Conservation (phyloP, 768 basidiomycete genomes). For the Russula sp. region DNA sequence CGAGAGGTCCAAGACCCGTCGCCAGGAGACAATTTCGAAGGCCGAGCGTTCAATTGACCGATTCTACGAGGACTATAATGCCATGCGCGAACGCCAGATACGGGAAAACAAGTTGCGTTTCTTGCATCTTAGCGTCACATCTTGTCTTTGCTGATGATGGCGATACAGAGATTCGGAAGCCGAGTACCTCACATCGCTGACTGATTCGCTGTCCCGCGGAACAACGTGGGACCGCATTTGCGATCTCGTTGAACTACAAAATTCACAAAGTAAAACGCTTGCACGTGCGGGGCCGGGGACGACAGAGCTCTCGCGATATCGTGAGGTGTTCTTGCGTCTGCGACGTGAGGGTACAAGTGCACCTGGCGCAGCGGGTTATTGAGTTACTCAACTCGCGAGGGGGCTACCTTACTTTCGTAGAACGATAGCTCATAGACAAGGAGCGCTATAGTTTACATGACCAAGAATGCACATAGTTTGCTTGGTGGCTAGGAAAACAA, state of each 20-base stretch:
- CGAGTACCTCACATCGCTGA: slow-evolving; percentile 64
- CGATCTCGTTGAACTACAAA: slow-evolving; percentile 77
- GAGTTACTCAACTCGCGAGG: background rate
- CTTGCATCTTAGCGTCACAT: slow-evolving; percentile 25
- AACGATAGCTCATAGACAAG: background rate
- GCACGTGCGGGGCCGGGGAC: slow-evolving; percentile 81
- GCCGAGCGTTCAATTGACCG: slow-evolving; percentile 85
- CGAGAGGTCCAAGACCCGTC: slow-evolving; percentile 64
- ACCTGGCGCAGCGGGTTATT: slow-evolving; percentile 92
- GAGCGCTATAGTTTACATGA: background rate
- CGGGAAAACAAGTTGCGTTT: slow-evolving; percentile 90
- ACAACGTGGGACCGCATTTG: slow-evolving; percentile 97
- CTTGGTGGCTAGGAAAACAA: background rate
- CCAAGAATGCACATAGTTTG: background rate
- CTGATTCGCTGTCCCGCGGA: slow-evolving; percentile 72
- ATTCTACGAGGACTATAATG: slow-evolving; percentile 83
- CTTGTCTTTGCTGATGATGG: background rate
- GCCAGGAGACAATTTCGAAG: slow-evolving; percentile 74
- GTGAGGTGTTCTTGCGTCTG: slow-evolving; percentile 84
- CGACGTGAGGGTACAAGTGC: slow-evolving; percentile 87
- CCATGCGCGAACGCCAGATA: slow-evolving; percentile 85
- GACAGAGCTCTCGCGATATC: slow-evolving; percentile 83
- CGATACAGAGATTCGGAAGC: slow-evolving; percentile 73
- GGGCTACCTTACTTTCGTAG: background rate
- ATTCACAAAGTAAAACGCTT: slow-evolving; percentile 95